Percentiles rank a stretch among this genome's conserved stretches.
These are phyloP conservation scores for Saprolegnia parasitica DNA, from an alignment of 352 stramenopile genomes.

Conservation along the genomic window DNA sequence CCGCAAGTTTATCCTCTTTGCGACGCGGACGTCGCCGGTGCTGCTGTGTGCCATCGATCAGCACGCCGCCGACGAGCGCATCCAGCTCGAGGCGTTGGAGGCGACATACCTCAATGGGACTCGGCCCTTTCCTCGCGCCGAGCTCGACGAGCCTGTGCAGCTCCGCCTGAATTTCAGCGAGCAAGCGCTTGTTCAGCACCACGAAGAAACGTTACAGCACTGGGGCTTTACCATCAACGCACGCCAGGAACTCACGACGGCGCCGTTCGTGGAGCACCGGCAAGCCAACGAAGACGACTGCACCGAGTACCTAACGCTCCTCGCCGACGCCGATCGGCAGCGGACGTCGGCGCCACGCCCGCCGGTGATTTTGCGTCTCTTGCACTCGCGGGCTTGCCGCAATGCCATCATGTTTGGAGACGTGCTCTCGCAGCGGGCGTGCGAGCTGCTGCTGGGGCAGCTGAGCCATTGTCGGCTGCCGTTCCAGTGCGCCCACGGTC, in stretches of 20 bases:
- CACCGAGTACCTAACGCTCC: constrained; percentile 66
- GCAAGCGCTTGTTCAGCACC: constrained; percentile 35
- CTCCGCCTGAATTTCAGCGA: constrained; percentile 61
- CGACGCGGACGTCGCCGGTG: constrained; percentile 39
- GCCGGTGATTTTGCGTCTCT: constrained; percentile 69
- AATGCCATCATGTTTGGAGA: constrained; percentile 94
- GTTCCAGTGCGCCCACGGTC: constrained; percentile 90
- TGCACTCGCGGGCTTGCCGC: constrained; percentile 85
- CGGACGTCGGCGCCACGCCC: constrained; percentile 38
- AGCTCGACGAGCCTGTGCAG: constrained; percentile 45
- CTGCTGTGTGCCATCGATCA: constrained; percentile 82
- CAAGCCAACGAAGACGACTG: constrained; percentile 67
- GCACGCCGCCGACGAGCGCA: constrained; percentile 86
- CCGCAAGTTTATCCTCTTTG: constrained; percentile 86
- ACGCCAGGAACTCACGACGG: constrained; percentile 36
- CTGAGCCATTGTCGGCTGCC: constrained; percentile 72
- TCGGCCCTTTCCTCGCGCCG: constrained; percentile 46
- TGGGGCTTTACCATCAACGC: constrained; percentile 82
- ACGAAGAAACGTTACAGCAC: constrained; percentile 50
- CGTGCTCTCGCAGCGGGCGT: constrained; percentile 59
- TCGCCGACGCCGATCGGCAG: constrained; percentile 40
- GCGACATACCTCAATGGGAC: constrained; percentile 31
- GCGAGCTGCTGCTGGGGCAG: constrained; percentile 57
- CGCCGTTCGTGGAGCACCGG: constrained; percentile 71
- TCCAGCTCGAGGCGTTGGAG: constrained; percentile 83